These are phyloP conservation scores for Emericellopsis cladophorae DNA, from an alignment of 2,329 filamentous ascomycete species.

Conservation along the genomic window DNA sequence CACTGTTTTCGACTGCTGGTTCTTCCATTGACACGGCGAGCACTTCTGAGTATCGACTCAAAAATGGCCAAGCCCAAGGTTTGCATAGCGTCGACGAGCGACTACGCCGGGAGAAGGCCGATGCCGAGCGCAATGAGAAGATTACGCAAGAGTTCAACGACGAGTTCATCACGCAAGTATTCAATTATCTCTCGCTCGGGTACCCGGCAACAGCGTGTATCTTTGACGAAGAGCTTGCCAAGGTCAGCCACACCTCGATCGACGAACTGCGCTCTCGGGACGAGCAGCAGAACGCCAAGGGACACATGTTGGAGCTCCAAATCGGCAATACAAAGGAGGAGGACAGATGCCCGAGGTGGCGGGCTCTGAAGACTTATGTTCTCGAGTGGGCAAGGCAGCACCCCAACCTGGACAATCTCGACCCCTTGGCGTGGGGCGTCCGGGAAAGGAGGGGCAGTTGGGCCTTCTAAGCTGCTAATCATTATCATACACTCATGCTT, in stretches of 20 bases:
- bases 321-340: conserved; percentile 27
- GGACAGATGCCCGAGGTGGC: conserved; percentile 60
- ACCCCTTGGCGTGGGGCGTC: conserved; percentile 54
- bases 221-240: conserved; percentile 76
- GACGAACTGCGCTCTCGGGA: conserved; percentile 64
- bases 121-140: conserved; percentile 37
- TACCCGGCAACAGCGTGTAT: conserved; percentile 75
- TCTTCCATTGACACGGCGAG: conserved; percentile 7
- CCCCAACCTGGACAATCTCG: conserved; percentile 53
- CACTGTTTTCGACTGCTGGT: conserved; percentile 11
- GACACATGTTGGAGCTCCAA: conserved; percentile 55
- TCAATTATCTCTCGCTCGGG: conserved; percentile 89
- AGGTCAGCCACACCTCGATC: conserved; percentile 60
- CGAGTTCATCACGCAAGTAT: conserved; percentile 84
- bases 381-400: conserved; percentile 84
- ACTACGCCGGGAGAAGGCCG: conserved; percentile 32
- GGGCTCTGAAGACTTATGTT: conserved; percentile 71
- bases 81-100: conserved; percentile 39
- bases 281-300: conserved; percentile 44
- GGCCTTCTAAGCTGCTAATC: conserved; percentile 47
- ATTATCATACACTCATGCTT: no score
- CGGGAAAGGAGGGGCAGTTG: conserved; percentile 57
- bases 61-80: conserved; percentile 26
- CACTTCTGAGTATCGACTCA: conserved; percentile 12
- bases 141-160: conserved; percentile 63